phyloP scores from a whole-genome alignment of 129 eudicot species.

The Ambrosia artemisiifolia region DNA sequence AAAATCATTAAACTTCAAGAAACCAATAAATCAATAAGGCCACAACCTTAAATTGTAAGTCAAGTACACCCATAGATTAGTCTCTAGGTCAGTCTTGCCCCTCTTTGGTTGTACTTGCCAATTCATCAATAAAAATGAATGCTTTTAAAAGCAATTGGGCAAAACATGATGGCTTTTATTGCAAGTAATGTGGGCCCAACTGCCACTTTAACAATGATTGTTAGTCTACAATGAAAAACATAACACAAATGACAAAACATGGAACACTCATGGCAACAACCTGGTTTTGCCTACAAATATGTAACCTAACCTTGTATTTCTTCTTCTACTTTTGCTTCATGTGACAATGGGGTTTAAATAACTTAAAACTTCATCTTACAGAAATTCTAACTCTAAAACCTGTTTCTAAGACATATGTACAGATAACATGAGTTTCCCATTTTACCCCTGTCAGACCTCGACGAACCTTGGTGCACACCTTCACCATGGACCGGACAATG shows the following conservation, averaged over 20 bases:
- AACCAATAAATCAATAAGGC: too few species aligned
- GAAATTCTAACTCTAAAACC: constrained; percentile 23
- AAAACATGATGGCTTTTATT: neutral
- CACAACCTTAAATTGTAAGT: too few species aligned
- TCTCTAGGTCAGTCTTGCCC: too few species aligned
- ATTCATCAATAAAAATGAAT: neutral
- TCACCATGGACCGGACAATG: constrained; percentile 93
- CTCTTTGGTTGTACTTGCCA: too few species aligned
- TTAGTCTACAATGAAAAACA: neutral
- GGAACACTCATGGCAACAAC: constrained; percentile 3
- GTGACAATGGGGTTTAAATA: constrained; percentile 17
- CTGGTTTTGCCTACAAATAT: constrained; percentile 7
- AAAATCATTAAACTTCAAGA: too few species aligned
- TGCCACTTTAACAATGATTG: neutral
- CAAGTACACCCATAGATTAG: too few species aligned
- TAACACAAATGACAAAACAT: neutral
- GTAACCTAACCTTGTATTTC: constrained; percentile 1
- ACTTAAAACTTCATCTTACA: constrained; percentile 21
- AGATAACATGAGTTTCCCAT: neutral
- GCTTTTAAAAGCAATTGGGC: neutral
- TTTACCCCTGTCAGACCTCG: neutral
- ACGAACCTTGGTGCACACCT: neutral
- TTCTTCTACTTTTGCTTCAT: constrained; percentile 21
- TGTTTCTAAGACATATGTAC: constrained; percentile 34
- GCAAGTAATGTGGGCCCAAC: neutral